Conservation (phyloP, 495 filamentous ascomycete genomes). For the Neurospora sp. region DNA sequence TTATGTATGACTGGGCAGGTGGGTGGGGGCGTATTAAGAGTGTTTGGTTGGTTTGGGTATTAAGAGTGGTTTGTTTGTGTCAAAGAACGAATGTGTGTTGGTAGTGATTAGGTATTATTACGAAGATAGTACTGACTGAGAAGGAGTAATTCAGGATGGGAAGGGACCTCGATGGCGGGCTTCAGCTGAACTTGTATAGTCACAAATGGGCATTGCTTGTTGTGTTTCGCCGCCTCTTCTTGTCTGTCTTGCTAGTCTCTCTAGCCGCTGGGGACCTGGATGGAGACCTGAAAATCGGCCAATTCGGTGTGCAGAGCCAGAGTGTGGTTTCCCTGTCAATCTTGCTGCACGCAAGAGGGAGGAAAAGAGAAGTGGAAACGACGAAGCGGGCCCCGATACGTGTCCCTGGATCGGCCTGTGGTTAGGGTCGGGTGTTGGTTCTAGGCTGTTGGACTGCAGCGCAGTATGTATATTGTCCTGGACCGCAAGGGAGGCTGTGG, state of each 20-base stretch:
- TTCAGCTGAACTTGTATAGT: neutral
- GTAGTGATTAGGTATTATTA: slow-evolving; percentile 1
- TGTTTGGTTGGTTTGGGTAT: neutral
- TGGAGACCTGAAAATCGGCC: neutral
- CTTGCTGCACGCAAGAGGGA: neutral
- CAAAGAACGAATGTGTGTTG: neutral
- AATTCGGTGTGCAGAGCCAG: neutral
- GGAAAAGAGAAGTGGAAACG: neutral
- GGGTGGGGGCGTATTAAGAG: neutral
- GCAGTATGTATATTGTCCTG: neutral
- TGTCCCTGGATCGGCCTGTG: neutral
- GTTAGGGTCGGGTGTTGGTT: neutral
- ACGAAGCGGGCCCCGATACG: neutral
- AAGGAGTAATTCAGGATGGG: neutral
- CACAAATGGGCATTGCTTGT: neutral
- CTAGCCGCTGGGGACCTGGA: neutral
- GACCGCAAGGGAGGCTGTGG: neutral
- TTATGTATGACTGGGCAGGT: neutral
- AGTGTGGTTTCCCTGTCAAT: neutral
- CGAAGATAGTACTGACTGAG: neutral
- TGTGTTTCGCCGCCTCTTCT: neutral
- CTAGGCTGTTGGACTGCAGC: neutral
- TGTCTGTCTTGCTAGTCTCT: neutral
- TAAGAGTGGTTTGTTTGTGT: neutral
- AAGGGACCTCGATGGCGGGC: neutral